phyloP scores from a whole-genome alignment of 495 filamentous ascomycete genomes.

The Bathelium albidoporum region DNA sequence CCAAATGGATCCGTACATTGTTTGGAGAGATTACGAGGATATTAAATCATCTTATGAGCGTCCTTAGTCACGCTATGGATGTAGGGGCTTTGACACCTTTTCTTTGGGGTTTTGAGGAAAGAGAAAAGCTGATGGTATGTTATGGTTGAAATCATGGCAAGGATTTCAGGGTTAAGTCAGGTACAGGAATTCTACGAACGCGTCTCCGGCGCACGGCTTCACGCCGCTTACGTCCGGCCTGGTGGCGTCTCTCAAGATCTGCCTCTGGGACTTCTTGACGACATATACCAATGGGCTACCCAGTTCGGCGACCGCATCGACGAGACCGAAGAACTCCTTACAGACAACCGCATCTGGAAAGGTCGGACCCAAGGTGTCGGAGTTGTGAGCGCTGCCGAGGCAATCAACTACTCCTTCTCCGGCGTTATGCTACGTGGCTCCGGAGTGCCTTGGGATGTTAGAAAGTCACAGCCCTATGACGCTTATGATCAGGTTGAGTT shows the following conservation, averaged over 20 bases:
- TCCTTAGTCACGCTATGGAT: slow-evolving; percentile 98
- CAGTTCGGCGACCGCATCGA: slow-evolving; percentile 99
- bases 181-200: slow-evolving; percentile 97
- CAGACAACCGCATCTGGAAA: slow-evolving; percentile 99
- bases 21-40: slow-evolving; percentile 95
- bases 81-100: slow-evolving; percentile 97
- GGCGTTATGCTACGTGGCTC: slow-evolving; percentile 97
- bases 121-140: slow-evolving; percentile 91
- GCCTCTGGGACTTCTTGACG: slow-evolving; percentile 87
- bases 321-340: slow-evolving; percentile 96
- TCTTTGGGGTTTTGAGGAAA: slow-evolving; percentile 98
- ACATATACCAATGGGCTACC: slow-evolving; percentile 99
- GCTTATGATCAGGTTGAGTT: slow-evolving; percentile 97
- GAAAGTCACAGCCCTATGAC: slow-evolving; percentile 92
- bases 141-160: slow-evolving; percentile 30
- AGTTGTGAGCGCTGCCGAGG: slow-evolving; percentile 82
- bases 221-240: slow-evolving; percentile 95
- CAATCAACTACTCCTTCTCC: slow-evolving; percentile 88
- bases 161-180: not conserved
- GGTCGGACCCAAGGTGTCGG: slow-evolving; percentile 83
- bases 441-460: slow-evolving; percentile 95
- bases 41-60: slow-evolving; percentile 96
- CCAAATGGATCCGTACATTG: slow-evolving; percentile 93
- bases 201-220: slow-evolving; percentile 94
- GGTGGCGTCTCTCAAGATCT: slow-evolving; percentile 95